A percentile compares a stretch with the other conserved stretches of the same genome.
phyloP scores from a whole-genome alignment of 1,284 basidiomycete genomes.

The Microbotryomycetes sp. region DNA sequence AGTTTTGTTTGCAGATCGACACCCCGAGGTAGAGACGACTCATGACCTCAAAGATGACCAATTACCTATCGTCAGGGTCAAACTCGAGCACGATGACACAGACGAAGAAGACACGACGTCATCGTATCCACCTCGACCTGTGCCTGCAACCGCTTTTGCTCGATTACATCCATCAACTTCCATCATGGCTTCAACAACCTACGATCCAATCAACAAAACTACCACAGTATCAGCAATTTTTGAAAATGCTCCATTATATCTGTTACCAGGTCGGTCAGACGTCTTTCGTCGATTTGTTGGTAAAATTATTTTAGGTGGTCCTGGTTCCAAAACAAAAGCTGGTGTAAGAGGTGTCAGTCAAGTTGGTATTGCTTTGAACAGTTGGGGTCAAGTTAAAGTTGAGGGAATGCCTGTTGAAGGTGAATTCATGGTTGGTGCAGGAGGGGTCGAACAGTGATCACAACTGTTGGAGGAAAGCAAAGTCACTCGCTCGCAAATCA shows the following conservation, averaged over 20 bases:
- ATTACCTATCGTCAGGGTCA: neutral
- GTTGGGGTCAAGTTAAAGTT: conserved; percentile 23
- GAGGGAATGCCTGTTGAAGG: conserved; percentile 28
- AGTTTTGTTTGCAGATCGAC: neutral
- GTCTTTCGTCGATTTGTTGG: conserved; percentile 27
- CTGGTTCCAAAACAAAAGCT: conserved; percentile 16
- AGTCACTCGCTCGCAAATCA: no score
- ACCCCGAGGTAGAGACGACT: neutral
- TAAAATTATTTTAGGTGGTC: conserved; percentile 23
- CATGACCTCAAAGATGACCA: neutral
- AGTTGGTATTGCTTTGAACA: conserved; percentile 18
- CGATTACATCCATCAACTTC: conserved; percentile 27
- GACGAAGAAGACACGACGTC: conserved; percentile 8
- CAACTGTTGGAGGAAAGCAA: no score
- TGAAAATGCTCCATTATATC: conserved; percentile 29
- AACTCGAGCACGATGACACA: neutral
- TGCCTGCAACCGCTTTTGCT: conserved; percentile 34
- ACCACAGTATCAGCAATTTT: conserved; percentile 24
- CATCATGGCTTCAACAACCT: conserved; percentile 24
- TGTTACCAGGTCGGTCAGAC: conserved; percentile 22
- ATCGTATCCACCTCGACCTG: conserved; percentile 31
- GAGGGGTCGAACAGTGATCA: no score
- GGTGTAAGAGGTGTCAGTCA: conserved; percentile 25
- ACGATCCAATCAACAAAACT: conserved; percentile 24
- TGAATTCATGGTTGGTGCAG: conserved; percentile 15